A percentile compares a stretch with the other conserved stretches of the same genome.
These are phyloP conservation scores for Cephaloascus fragrans DNA, from an alignment of 805 yeast species.

Conservation along the genomic window DNA sequence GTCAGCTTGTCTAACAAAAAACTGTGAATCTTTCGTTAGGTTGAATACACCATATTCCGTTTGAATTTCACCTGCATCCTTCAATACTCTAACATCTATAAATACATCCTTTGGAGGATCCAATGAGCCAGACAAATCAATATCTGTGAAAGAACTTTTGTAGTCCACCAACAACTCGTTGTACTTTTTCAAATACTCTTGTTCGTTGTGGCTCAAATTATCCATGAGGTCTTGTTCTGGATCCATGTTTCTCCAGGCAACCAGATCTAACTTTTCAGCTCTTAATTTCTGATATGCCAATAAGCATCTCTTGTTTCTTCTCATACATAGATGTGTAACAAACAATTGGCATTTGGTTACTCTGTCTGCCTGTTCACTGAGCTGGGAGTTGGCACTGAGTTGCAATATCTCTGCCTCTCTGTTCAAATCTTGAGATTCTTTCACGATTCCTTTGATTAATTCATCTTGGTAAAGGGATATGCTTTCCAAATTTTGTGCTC, in stretches of 20 bases:
- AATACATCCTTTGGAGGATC: slow-evolving; percentile 89
- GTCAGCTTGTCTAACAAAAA: slow-evolving; percentile 87
- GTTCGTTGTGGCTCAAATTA: slow-evolving; percentile 67
- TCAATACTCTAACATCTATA: slow-evolving; percentile 85
- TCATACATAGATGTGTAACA: slow-evolving; percentile 66
- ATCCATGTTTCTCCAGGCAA: slow-evolving; percentile 65
- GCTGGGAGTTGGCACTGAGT: slow-evolving; percentile 12
- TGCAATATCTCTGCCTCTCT: slow-evolving; percentile 42
- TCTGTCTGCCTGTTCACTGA: slow-evolving; percentile 25
- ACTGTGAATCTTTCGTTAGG: slow-evolving; percentile 86
- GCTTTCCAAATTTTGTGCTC: slow-evolving; percentile 55
- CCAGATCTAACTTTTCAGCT: slow-evolving; percentile 52
- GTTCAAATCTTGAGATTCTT: slow-evolving; percentile 61
- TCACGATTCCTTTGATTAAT: slow-evolving; percentile 53
- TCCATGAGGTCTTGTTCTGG: slow-evolving; percentile 27
- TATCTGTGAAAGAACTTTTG: slow-evolving; percentile 70
- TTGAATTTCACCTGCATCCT: slow-evolving; percentile 94
- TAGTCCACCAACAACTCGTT: slow-evolving; percentile 62
- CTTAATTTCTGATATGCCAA: slow-evolving; percentile 75
- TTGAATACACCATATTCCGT: slow-evolving; percentile 96
- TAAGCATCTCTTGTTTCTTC: slow-evolving; percentile 83
- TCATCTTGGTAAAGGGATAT: slow-evolving; percentile 69
- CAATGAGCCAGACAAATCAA: slow-evolving; percentile 82
- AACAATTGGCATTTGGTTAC: slow-evolving; percentile 54
- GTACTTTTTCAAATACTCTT: slow-evolving; percentile 65